Percentiles rank a stretch among this genome's conserved stretches.
Evolutionary conservation across 2,329 filamentous ascomycete species (phyloP).

Genomic region (Nemania sp.): DNA sequence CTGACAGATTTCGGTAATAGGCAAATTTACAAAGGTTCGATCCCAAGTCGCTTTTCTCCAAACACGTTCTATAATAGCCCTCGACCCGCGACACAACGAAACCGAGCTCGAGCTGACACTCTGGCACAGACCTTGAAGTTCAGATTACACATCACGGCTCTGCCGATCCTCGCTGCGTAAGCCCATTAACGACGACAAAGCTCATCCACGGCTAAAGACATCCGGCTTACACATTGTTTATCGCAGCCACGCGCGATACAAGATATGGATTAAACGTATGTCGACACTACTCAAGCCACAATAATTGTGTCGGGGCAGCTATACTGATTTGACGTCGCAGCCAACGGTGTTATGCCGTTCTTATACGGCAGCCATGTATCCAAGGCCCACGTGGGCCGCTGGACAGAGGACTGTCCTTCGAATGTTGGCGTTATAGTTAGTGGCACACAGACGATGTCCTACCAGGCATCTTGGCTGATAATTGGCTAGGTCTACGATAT

Average conservation of each 20-base stretch:
- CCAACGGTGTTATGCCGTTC: conserved; percentile 95
- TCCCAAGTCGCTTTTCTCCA: background rate
- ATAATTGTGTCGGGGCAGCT: background rate
- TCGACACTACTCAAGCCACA: background rate
- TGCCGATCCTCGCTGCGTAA: conserved; percentile 78
- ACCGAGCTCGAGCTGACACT: conserved; percentile 6
- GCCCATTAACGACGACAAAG: background rate
- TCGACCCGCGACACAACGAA: background rate
- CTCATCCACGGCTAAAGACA: background rate
- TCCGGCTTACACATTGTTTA: conserved; percentile 72
- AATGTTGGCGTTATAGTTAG: conserved; percentile 80
- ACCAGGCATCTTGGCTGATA: background rate
- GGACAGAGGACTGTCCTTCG: conserved; percentile 74
- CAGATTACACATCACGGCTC: conserved; percentile 83
- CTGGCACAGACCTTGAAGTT: conserved; percentile 75
- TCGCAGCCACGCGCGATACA: conserved; percentile 91
- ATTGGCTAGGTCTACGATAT: conserved; percentile 67
- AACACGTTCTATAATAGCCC: too few relatives aligned
- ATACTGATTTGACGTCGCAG: conserved; percentile 19
- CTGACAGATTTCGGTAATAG: conserved; percentile 44
- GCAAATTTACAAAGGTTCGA: conserved; percentile 81
- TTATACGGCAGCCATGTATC: conserved; percentile 81
- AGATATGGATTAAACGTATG: conserved; percentile 87
- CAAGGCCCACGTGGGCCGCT: conserved; percentile 64
- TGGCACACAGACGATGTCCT: background rate